Percentiles rank a stretch among this genome's conserved stretches.
phyloP scores from a whole-genome alignment of 306 rosid species.

The Phaseolus lunatus region DNA sequence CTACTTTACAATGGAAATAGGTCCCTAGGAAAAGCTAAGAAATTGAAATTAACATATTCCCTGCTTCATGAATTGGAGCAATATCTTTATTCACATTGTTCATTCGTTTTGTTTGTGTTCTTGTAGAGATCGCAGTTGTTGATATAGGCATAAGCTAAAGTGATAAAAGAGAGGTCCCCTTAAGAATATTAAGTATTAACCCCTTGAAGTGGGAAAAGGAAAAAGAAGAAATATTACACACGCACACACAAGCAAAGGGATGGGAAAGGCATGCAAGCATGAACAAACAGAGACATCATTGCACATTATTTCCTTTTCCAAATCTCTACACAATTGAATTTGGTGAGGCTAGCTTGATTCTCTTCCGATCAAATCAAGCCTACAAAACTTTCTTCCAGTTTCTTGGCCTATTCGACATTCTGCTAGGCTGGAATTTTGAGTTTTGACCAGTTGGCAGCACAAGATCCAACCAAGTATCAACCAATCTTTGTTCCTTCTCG shows the following conservation, averaged over 20 bases:
- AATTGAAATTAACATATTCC: constrained; percentile 22
- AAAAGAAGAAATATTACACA: constrained; percentile 7
- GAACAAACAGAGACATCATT: constrained; percentile 40
- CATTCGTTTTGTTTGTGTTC: constrained; percentile 11
- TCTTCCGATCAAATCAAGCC: constrained; percentile 47
- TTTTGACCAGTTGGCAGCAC: constrained; percentile 9
- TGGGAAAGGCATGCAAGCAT: constrained; percentile 42
- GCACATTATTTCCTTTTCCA: constrained; percentile 45
- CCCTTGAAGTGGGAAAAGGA: constrained; percentile 14
- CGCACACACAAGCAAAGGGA: constrained; percentile 21
- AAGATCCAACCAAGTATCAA: constrained; percentile 34
- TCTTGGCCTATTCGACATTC: constrained; percentile 35
- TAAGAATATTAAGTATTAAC: constrained; percentile 31
- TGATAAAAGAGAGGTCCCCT: neutral
- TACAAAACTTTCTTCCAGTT: constrained; percentile 45
- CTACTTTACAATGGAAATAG: neutral
- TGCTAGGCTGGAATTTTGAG: constrained; percentile 32
- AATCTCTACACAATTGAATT: constrained; percentile 41
- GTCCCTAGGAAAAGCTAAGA: neutral
- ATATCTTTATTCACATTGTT: constrained; percentile 1
- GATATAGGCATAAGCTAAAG: constrained; percentile 28
- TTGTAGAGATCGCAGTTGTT: constrained; percentile 1
- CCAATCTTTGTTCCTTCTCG: constrained; percentile 42
- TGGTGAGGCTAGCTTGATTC: constrained; percentile 46
- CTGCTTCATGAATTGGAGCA: constrained; percentile 11